These are phyloP conservation scores for Thinopyrum elongatum DNA, from an alignment of 176 grass and related monocot genomes.

Conservation along the genomic window DNA sequence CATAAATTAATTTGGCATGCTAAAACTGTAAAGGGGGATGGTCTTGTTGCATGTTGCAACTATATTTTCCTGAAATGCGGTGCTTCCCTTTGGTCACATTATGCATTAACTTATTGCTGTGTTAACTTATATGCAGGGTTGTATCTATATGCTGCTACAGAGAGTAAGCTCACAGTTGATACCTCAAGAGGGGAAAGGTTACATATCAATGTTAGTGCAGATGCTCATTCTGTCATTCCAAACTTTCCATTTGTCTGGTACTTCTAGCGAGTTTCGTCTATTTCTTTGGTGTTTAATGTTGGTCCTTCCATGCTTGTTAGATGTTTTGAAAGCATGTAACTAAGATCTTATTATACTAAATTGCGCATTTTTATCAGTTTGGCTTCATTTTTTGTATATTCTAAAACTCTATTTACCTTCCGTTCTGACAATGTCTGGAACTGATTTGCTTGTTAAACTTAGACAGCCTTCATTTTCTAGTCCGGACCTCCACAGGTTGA, in stretches of 20 bases:
- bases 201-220: conserved; percentile 79
- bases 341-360: conserved; percentile 16
- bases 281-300: neutral
- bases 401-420: neutral
- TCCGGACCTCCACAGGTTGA: neutral
- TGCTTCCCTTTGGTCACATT: neutral
- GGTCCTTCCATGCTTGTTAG: conserved; percentile 3
- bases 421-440: conserved; percentile 11
- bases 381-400: conserved; percentile 5
- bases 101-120: neutral
- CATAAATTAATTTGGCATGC: neutral
- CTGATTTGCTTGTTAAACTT: neutral
- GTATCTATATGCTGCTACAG: conserved; percentile 86
- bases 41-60: conserved; percentile 17
- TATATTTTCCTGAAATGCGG: neutral
- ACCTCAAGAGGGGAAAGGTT: conserved; percentile 97
- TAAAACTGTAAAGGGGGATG: neutral
- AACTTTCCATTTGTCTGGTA: conserved; percentile 9
- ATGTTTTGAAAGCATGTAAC: neutral
- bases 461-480: neutral
- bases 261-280: neutral
- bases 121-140: conserved; percentile 60
- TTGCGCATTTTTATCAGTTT: conserved; percentile 11
- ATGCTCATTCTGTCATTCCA: conserved; percentile 11
- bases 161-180: conserved; percentile 95